Evolutionary conservation across 345 rosid genomes (phyloP).

Genomic region (Excoecaria agallocha): DNA sequence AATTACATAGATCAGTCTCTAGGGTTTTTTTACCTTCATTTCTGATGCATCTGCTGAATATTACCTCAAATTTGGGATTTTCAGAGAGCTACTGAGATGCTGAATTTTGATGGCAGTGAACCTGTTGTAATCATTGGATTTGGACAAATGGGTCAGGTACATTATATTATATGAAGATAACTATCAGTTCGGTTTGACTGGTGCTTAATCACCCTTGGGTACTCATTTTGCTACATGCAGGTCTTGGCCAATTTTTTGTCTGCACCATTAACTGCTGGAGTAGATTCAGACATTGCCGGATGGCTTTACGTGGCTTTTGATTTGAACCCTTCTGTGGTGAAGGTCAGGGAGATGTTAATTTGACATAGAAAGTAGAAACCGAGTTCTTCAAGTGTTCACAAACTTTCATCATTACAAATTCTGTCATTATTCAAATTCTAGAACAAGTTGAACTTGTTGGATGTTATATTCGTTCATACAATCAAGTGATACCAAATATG

Average conservation of each 20-base stretch:
- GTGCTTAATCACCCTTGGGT: not conserved
- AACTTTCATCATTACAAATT: not conserved
- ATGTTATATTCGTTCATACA: not conserved
- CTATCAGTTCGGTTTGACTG: not conserved
- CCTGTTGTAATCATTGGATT: conserved; percentile 92
- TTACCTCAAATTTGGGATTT: conserved; percentile 9
- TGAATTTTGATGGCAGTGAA: conserved; percentile 66
- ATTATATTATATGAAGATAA: not conserved
- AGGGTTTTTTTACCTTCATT: not conserved
- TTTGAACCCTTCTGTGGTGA: conserved; percentile 81
- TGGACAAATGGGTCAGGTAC: conserved; percentile 96
- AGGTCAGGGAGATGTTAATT: conserved; percentile 42
- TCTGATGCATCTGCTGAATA: conserved; percentile 2
- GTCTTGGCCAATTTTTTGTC: conserved; percentile 90
- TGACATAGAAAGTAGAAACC: not conserved
- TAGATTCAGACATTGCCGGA: conserved; percentile 53
- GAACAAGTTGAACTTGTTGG: not conserved
- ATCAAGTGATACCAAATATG: not conserved
- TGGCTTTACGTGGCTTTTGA: conserved; percentile 91
- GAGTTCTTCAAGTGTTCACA: conserved; percentile 1
- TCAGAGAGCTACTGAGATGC: conserved; percentile 55
- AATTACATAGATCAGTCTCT: not conserved
- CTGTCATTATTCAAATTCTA: not conserved
- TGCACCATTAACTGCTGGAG: conserved; percentile 73
- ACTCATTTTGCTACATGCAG: conserved; percentile 37